Conservation (phyloP, 345 rosid genomes). For the Cardamine chenopodiifolia region DNA sequence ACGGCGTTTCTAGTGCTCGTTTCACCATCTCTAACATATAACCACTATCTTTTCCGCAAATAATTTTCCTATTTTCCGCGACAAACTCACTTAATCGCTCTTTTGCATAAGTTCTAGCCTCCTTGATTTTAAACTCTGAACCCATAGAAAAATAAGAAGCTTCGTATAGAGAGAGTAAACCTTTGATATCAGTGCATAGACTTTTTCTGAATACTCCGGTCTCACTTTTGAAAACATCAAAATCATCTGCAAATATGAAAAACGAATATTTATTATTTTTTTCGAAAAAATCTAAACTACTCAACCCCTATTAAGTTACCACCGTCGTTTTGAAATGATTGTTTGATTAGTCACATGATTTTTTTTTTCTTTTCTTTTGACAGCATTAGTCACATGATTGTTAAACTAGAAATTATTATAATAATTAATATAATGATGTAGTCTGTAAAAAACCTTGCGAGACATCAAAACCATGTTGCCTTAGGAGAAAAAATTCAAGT, state of each 20-base stretch:
- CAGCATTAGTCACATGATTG: no score
- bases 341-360: background rate
- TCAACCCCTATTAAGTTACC: background rate
- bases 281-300: background rate
- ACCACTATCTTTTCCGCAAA: background rate
- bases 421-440: background rate
- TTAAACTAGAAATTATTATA: background rate
- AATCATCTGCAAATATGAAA: conserved; percentile 33
- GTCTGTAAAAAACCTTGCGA: conserved; percentile 25
- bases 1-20: conserved; percentile 46
- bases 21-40: conserved; percentile 31
- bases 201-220: background rate
- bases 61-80: background rate
- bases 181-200: conserved; percentile 22
- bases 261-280: background rate
- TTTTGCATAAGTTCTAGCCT: conserved; percentile 27
- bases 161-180: conserved; percentile 40
- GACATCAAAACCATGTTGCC: conserved; percentile 38
- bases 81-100: conserved; percentile 32
- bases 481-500: conserved; percentile 37
- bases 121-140: conserved; percentile 38
- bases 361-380: no score
- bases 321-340: background rate
- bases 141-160: conserved; percentile 33
- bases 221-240: conserved; percentile 37